phyloP scores from a whole-genome alignment of 768 basidiomycete genomes.

The Piloderma croceum region DNA sequence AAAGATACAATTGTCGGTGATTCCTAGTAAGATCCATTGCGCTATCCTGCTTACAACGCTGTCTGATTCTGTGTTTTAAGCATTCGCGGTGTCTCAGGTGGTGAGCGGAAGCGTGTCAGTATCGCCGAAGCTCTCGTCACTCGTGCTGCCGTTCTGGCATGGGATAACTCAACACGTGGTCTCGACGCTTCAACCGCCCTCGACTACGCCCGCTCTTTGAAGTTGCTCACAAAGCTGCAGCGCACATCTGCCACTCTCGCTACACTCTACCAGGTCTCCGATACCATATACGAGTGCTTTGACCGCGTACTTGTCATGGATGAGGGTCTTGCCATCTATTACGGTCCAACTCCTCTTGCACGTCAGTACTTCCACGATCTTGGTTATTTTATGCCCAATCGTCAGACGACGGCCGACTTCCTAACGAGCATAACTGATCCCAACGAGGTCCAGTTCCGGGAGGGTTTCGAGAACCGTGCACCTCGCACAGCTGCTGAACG shows the following conservation, averaged over 20 bases:
- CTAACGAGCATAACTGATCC: conserved; percentile 38
- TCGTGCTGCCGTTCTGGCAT: conserved; percentile 38
- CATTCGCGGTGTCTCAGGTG: conserved; percentile 71
- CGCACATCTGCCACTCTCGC: conserved; percentile 37
- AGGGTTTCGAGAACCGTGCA: conserved; percentile 30
- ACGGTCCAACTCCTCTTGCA: conserved; percentile 35
- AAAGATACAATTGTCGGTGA: conserved; percentile 59
- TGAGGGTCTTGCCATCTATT: conserved; percentile 45
- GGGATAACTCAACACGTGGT: conserved; percentile 40
- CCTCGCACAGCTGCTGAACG: conserved; percentile 42
- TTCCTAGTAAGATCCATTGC: too few relatives aligned
- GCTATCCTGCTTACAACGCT: too few relatives aligned
- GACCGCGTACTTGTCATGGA: conserved; percentile 44
- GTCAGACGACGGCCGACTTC: conserved; percentile 45
- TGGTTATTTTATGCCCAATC: conserved; percentile 40
- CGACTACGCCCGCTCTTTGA: conserved; percentile 41
- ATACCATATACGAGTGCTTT: conserved; percentile 23
- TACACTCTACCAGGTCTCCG: conserved; percentile 39
- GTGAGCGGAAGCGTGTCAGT: conserved; percentile 63
- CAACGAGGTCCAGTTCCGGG: conserved; percentile 29
- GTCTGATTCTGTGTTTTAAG: too few relatives aligned
- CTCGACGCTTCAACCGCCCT: conserved; percentile 31
- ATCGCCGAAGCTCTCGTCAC: conserved; percentile 43
- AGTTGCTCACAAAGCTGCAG: conserved; percentile 35
- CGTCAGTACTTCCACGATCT: conserved; percentile 39